A percentile compares a stretch with the other conserved stretches of the same genome.
These are phyloP conservation scores for Suillus bovinus DNA, from an alignment of 768 basidiomycete species.

Conservation along the genomic window DNA sequence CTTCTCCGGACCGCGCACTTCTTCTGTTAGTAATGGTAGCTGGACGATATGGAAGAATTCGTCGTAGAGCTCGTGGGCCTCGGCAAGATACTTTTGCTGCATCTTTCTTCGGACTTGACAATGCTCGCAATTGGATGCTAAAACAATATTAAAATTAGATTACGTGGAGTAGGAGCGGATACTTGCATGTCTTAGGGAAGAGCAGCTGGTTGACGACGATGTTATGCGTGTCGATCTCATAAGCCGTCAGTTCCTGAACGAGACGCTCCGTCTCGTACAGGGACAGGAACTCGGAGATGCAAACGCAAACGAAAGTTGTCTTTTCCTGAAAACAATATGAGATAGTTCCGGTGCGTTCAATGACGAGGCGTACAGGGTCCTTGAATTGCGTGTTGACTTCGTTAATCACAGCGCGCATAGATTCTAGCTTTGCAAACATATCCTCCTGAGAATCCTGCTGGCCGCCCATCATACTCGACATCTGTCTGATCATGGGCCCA, in stretches of 20 bases:
- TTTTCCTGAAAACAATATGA: conserved; percentile 65
- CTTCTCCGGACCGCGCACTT: conserved; percentile 94
- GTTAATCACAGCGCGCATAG: conserved; percentile 95
- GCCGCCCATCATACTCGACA: conserved; percentile 96
- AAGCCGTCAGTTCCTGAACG: conserved; percentile 91
- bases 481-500: conserved; percentile 95
- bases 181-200: conserved; percentile 86
- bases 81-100: conserved; percentile 97
- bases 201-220: conserved; percentile 98
- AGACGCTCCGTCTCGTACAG: conserved; percentile 98
- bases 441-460: conserved; percentile 90
- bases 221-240: conserved; percentile 97
- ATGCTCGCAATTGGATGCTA: conserved; percentile 93
- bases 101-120: conserved; percentile 93
- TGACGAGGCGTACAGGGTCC: conserved; percentile 71
- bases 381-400: conserved; percentile 99
- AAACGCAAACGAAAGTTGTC: conserved; percentile 98
- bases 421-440: conserved; percentile 98
- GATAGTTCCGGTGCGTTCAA: not conserved
- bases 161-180: not conserved
- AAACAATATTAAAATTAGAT: conserved; percentile 2
- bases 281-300: conserved; percentile 97
- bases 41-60: conserved; percentile 98
- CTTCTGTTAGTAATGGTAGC: conserved; percentile 92
- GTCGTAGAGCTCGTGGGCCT: conserved; percentile 96